A percentile compares a stretch with the other conserved stretches of the same genome.
phyloP scores from a whole-genome alignment of 495 filamentous ascomycete genomes.

The Durotheca rogersii region DNA sequence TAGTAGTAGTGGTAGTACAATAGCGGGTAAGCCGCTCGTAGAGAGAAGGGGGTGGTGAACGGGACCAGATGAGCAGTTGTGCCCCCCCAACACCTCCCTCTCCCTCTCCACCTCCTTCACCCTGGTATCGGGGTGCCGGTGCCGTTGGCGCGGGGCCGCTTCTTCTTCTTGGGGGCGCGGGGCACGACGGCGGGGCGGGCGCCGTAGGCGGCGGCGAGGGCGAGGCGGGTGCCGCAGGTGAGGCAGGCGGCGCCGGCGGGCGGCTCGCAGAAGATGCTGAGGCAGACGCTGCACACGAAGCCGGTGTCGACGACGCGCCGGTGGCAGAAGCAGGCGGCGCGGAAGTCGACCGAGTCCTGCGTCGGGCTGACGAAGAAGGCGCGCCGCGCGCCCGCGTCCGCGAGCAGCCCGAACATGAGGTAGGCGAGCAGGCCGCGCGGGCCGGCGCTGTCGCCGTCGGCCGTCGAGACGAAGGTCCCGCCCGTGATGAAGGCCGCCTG shows the following conservation, averaged over 20 bases:
- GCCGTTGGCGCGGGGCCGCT: slow-evolving; percentile 51
- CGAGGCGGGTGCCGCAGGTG: slow-evolving; percentile 86
- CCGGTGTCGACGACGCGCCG: slow-evolving; percentile 85
- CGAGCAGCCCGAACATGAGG: slow-evolving; percentile 91
- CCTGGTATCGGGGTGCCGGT: too few relatives aligned
- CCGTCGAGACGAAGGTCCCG: slow-evolving; percentile 81
- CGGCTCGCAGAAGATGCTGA: slow-evolving; percentile 66
- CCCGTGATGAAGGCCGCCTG: slow-evolving; percentile 89
- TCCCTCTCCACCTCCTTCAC: slow-evolving; percentile 37
- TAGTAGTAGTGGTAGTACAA: too few relatives aligned
- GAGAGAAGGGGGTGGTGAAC: too few relatives aligned
- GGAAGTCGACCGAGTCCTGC: slow-evolving; percentile 88
- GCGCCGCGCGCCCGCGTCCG: slow-evolving; percentile 69
- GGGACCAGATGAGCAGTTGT: slow-evolving; percentile 31
- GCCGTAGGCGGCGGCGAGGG: slow-evolving; percentile 71
- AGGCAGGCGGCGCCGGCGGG: slow-evolving; percentile 66
- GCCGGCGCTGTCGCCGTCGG: too few relatives aligned
- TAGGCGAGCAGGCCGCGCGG: slow-evolving; percentile 76
- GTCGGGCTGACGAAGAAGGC: slow-evolving; percentile 69
- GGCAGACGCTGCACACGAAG: slow-evolving; percentile 92
- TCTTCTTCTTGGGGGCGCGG: slow-evolving; percentile 69
- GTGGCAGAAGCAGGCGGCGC: slow-evolving; percentile 97
- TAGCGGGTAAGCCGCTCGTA: too few relatives aligned
- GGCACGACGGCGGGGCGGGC: slow-evolving; percentile 72
- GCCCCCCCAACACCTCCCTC: slow-evolving; percentile 47